Conservation (phyloP, 2,329 filamentous ascomycete genomes). For the Xylogone sp. region DNA sequence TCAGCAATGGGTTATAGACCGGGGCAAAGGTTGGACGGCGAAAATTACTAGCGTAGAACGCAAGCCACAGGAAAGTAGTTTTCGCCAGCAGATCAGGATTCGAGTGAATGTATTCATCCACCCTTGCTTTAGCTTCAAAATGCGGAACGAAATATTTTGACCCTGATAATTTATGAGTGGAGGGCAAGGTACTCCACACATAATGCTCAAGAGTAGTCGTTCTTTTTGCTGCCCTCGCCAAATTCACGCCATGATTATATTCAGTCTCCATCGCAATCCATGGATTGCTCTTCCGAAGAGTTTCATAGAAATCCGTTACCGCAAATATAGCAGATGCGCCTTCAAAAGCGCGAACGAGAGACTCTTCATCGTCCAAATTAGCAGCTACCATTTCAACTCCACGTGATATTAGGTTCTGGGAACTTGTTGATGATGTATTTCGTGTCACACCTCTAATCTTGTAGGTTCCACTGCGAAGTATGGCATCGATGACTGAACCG, state of each 20-base stretch:
- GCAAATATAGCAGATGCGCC: conserved; percentile 49
- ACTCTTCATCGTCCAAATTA: conserved; percentile 35
- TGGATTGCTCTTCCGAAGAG: conserved; percentile 37
- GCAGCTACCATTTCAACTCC: conserved; percentile 41
- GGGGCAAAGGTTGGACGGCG: background rate
- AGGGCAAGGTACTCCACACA: conserved; percentile 38
- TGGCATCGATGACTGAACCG: conserved; percentile 40
- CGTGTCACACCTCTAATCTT: conserved; percentile 43
- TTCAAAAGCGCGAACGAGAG: conserved; percentile 36
- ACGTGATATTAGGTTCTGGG: conserved; percentile 31
- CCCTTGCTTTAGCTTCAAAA: conserved; percentile 26
- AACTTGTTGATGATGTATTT: conserved; percentile 35
- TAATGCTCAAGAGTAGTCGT: conserved; percentile 36
- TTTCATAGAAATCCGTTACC: conserved; percentile 54
- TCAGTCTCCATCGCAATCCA: conserved; percentile 34
- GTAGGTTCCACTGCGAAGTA: conserved; percentile 33
- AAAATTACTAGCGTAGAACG: conserved; percentile 2
- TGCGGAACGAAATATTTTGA: conserved; percentile 34
- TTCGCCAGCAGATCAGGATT: conserved; percentile 13
- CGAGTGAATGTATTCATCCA: conserved; percentile 28
- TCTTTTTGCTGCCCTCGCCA: conserved; percentile 38
- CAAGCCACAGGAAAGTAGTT: conserved; percentile 7
- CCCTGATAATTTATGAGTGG: conserved; percentile 30
- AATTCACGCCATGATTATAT: conserved; percentile 40
- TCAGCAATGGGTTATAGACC: no score